Evolutionary conservation across 179 eudicot genomes (phyloP).

Genomic region (Nepenthes alata): DNA sequence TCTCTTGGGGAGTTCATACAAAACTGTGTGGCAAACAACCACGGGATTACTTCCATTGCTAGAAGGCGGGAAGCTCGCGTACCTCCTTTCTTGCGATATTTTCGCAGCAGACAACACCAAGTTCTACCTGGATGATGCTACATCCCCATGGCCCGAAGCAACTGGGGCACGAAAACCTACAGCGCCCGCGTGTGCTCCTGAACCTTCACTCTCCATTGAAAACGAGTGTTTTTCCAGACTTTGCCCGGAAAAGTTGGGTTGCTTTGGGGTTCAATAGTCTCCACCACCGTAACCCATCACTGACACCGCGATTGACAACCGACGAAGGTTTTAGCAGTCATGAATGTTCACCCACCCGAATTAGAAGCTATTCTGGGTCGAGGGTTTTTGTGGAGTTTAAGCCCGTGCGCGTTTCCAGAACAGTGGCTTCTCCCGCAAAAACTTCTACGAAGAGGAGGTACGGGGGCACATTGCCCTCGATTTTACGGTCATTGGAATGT

Average conservation of each 20-base stretch:
- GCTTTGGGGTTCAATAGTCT: slow-evolving; percentile 21
- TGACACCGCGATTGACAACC: too few species aligned
- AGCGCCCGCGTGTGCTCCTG: slow-evolving; percentile 43
- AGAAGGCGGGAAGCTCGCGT: too few species aligned
- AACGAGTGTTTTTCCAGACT: slow-evolving; percentile 11
- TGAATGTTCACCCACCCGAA: slow-evolving; percentile 2
- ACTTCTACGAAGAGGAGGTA: slow-evolving; percentile 32
- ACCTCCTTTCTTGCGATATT: too few species aligned
- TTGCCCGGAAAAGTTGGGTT: background rate
- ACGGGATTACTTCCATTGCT: too few species aligned
- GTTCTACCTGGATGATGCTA: slow-evolving; percentile 22
- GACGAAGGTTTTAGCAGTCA: background rate
- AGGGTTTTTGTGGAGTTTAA: slow-evolving; percentile 48
- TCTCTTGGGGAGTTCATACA: too few species aligned
- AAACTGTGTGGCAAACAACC: too few species aligned
- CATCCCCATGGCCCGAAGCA: slow-evolving; percentile 27
- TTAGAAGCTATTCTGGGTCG: slow-evolving; percentile 16
- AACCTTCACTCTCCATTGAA: slow-evolving; percentile 23
- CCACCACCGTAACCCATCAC: slow-evolving; percentile 4
- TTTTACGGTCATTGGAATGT: slow-evolving; percentile 44
- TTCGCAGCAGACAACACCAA: too few species aligned
- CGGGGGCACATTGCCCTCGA: slow-evolving; percentile 47
- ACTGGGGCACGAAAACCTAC: slow-evolving; percentile 19
- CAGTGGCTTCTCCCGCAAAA: slow-evolving; percentile 19
- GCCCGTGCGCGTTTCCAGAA: slow-evolving; percentile 27